Base-by-base conservation (phyloP, 139 green algal genomes). In the Klebsormidium nitens region DNA sequence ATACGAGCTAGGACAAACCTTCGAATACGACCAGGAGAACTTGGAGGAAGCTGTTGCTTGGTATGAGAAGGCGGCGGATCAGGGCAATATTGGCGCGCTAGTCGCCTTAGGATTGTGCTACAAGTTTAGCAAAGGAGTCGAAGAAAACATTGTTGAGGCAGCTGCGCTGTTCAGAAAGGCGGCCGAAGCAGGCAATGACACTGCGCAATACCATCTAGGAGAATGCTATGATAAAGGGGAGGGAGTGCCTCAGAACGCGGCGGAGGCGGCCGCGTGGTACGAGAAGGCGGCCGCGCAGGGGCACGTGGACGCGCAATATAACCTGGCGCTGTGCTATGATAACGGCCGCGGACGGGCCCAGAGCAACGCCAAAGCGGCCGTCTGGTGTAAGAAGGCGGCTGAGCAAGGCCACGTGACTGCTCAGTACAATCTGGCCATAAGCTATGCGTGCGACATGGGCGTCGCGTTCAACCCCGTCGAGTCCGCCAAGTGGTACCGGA, bases 401-500 rank as follows among this genome's bases (percentile, higher is more conserved):
- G 65, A 73, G 4, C 58, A 70, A 49, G 52, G 56, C 5, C 19
- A 73, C 14, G 40, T 32, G n/a, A 35, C 26, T 32, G 49, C 65
- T 29, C 65, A 73, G 56, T 66, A 23, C 19, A 52, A 64, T 57
- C 64, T 69, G 59, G 64, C n/a, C n/a, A n/a, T n/a, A n/a, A n/a
- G n/a, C n/a, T n/a, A n/a, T n/a, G n/a, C n/a, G n/a, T n/a, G n/a
- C n/a, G n/a, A n/a, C n/a, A n/a, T n/a, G n/a, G n/a, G n/a, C n/a
- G n/a, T n/a, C n/a, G n/a, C n/a, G n/a, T n/a, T n/a, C n/a, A n/a
- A n/a, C n/a, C n/a, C n/a, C n/a, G n/a, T n/a, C n/a, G 56, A 64
- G 56, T 14, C 56, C 14, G 17, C 19, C 14, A 14, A 17, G 56
- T 69, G 61, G 61, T 69, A 69, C 47, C 42, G 19, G 47, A 64